Evolutionary conservation across 2,329 filamentous ascomycete genomes (phyloP).

Genomic region (Neocatenulostroma microsporum): DNA sequence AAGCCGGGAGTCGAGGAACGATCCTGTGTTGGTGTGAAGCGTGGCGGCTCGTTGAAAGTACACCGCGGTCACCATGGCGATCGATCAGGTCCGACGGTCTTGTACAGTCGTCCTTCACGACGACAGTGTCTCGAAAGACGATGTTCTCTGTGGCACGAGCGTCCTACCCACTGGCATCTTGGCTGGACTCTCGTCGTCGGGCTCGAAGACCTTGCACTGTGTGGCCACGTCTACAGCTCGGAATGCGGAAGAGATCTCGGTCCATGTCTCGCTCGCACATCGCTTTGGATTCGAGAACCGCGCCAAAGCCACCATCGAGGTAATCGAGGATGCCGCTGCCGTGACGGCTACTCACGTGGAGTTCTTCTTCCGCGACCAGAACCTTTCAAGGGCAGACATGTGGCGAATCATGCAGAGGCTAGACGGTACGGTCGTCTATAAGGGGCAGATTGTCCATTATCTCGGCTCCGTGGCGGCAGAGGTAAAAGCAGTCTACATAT

Average conservation of each 20-base stretch:
- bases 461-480: conserved; percentile 85
- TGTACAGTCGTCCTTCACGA: conserved; percentile 30
- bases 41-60: too few species aligned
- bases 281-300: conserved; percentile 30
- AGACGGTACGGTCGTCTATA: conserved; percentile 64
- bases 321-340: conserved; percentile 44
- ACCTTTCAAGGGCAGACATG: conserved; percentile 88
- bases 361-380: conserved; percentile 87
- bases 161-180: conserved; percentile 22
- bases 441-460: conserved; percentile 84
- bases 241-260: conserved; percentile 21
- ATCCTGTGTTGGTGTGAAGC: too few species aligned
- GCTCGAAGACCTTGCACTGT: conserved; percentile 19
- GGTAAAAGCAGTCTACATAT: conserved; percentile 77
- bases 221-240: conserved; percentile 6
- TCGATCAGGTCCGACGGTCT: conserved; percentile 13
- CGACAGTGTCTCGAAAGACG: conserved; percentile 22
- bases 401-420: conserved; percentile 59
- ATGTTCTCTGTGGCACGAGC: conserved; percentile 23
- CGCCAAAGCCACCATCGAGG: conserved; percentile 20
- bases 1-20: too few species aligned
- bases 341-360: conserved; percentile 94
- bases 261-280: conserved; percentile 27
- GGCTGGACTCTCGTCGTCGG: conserved; percentile 19
- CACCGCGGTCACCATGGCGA: too few species aligned